Evolutionary conservation across 2,329 filamentous ascomycete genomes (phyloP), one percentile per base, ranked within the genome.

Genomic region (Colletotrichum eremochloae): DNA sequence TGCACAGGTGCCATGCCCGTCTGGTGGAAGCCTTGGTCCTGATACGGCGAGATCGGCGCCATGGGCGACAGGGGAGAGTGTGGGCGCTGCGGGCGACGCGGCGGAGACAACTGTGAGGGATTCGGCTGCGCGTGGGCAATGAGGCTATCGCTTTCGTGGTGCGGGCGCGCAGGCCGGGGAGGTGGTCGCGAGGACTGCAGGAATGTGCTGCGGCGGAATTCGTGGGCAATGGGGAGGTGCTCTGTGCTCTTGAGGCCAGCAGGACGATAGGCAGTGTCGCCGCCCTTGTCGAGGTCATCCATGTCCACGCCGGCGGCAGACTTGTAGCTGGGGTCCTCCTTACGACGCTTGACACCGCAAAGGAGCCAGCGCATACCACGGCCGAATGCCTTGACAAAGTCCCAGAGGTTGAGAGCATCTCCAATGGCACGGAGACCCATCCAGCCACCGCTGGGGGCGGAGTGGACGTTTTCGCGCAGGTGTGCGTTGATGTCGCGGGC

Each of bases 281-380:
- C 64, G 50, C 57, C 77, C 76, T 81, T 69, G 76, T 79, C 76
- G 76, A 85, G 75, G 75, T 82, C 74, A 77, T 85, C 78, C 77
- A 82, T 76, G 74, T 84, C 82, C 52, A 82, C 74, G 66, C 70
- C 72, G 53, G 75, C 77, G 52, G 84, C 82, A 67, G 82, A 75
- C 72, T 82, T 80, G 76, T 90, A 90, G 75, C 86, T 88, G 52
- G 81, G 67, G 73, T 90, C 88, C 24, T 86, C 78, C 75, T 86
- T 85, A 71, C 92, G 88, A 73, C 84, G 81, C 79, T 90, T 92
- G 66, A 89, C 87, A 53, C 94, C 94, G 20, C 94, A 89, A 74
- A 95, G 92, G 29, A 97, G 84, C 95, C 94, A 97, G 76, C 92
- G 89, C 76, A 94, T 88, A 31, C 93, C 92, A 63, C 94, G 89